Percentiles rank a stretch among this genome's conserved stretches.
These are phyloP conservation scores for Hirschfeldia incana DNA, from an alignment of 345 rosid species.

Conservation along the genomic window DNA sequence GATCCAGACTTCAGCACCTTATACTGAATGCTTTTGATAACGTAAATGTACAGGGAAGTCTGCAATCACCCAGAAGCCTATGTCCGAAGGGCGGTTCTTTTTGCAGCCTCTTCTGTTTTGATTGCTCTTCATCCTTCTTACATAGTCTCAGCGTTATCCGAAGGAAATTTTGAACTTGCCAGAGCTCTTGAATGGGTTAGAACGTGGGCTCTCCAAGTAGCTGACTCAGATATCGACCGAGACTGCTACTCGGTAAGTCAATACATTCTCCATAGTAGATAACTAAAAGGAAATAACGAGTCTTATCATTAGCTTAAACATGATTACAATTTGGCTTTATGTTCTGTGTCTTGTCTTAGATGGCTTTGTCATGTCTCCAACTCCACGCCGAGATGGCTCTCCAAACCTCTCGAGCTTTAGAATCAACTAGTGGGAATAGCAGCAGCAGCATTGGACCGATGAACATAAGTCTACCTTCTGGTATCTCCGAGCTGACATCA, in stretches of 20 bases:
- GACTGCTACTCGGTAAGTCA: constrained; percentile 81
- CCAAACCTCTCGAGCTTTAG: constrained; percentile 84
- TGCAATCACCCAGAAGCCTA: constrained; percentile 87
- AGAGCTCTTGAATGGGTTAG: constrained; percentile 94
- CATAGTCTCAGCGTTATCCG: constrained; percentile 67
- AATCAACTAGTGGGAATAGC: constrained; percentile 34
- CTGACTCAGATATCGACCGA: constrained; percentile 76
- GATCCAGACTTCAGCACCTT: not conserved
- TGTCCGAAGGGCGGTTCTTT: constrained; percentile 88
- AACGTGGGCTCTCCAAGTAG: constrained; percentile 70
- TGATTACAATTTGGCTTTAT: not conserved
- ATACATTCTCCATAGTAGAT: not conserved
- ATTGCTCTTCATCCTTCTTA: constrained; percentile 82
- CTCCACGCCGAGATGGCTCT: constrained; percentile 91
- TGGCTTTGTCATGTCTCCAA: constrained; percentile 92
- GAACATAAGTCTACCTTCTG: constrained; percentile 29
- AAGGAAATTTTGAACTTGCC: constrained; percentile 70
- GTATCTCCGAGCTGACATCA: constrained; percentile 34
- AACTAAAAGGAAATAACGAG: not conserved
- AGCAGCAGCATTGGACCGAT: constrained; percentile 25
- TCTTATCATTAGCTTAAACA: not conserved
- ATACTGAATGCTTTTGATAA: constrained; percentile 11
- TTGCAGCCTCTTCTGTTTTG: constrained; percentile 79
- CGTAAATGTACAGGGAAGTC: constrained; percentile 61
- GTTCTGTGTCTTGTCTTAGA: constrained; percentile 29